phyloP scores from a whole-genome alignment of 2,329 filamentous ascomycete species.

The Exophiala aquamarina region DNA sequence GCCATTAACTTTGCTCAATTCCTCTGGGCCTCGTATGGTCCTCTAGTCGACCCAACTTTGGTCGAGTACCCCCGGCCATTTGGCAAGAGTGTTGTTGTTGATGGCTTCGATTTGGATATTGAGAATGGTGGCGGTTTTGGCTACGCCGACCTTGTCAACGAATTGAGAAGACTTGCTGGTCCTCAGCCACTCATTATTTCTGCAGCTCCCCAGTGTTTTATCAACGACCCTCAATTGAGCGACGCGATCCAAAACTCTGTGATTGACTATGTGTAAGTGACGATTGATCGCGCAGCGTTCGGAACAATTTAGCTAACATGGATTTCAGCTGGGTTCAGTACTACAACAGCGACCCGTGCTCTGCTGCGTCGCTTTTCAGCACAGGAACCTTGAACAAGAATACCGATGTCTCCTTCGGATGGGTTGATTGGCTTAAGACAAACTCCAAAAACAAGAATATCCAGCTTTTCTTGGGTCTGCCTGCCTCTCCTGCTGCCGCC shows the following conservation, averaged over 20 bases:
- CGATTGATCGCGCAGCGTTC: neutral
- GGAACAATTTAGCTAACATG: constrained; percentile 3
- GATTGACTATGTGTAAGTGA: constrained; percentile 49
- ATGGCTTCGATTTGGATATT: constrained; percentile 78
- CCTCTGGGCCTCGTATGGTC: constrained; percentile 72
- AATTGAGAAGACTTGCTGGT: constrained; percentile 51
- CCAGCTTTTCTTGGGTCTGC: constrained; percentile 57
- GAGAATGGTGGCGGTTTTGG: constrained; percentile 58
- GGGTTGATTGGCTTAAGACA: constrained; percentile 41
- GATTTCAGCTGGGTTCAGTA: constrained; percentile 49
- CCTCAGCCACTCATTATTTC: constrained; percentile 60
- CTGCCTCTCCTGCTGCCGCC: constrained; percentile 35
- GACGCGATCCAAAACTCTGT: constrained; percentile 43
- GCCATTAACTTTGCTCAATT: constrained; percentile 60
- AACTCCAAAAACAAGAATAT: constrained; percentile 39
- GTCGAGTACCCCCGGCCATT: constrained; percentile 62
- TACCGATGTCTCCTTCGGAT: constrained; percentile 48
- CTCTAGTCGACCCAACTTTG: constrained; percentile 36
- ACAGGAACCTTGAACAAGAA: constrained; percentile 30
- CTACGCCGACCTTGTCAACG: constrained; percentile 60
- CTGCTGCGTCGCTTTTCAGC: constrained; percentile 37
- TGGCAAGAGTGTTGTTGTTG: constrained; percentile 58
- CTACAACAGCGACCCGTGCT: constrained; percentile 55
- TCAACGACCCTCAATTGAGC: constrained; percentile 57
- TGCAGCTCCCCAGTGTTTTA: constrained; percentile 68